phyloP scores from a whole-genome alignment of 2,329 filamentous ascomycete genomes.

The Epichloe typhina region DNA sequence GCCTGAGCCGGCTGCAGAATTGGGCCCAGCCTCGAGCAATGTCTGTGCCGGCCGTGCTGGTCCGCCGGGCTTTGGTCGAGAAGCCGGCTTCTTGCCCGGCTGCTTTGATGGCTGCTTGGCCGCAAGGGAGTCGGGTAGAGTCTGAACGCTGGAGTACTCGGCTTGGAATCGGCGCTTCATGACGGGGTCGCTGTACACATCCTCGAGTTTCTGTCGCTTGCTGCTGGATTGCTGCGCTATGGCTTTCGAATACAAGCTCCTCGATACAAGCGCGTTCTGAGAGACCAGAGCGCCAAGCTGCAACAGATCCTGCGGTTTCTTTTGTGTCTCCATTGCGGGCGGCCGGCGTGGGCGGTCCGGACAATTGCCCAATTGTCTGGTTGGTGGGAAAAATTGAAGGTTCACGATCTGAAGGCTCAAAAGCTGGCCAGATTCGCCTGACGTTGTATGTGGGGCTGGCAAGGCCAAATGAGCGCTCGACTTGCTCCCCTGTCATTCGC shows the following conservation, averaged over 20 bases:
- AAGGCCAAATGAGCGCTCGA: neutral
- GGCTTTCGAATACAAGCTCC: conserved; percentile 18
- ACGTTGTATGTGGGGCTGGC: conserved; percentile 14
- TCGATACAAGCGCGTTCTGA: conserved; percentile 21
- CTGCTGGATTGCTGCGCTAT: conserved; percentile 11
- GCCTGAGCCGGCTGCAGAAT: neutral
- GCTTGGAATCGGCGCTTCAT: conserved; percentile 41
- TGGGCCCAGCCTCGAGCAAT: conserved; percentile 23
- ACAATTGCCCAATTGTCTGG: neutral
- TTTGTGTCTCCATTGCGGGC: conserved; percentile 20
- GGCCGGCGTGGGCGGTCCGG: neutral
- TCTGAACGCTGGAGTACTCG: conserved; percentile 69
- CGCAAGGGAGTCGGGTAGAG: conserved; percentile 64
- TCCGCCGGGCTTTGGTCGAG: conserved; percentile 26
- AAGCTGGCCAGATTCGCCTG: neutral
- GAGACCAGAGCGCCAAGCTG: conserved; percentile 21
- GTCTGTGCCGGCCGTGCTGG: conserved; percentile 31
- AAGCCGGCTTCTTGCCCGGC: conserved; percentile 12
- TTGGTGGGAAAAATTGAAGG: conserved; percentile 7
- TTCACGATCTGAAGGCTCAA: neutral
- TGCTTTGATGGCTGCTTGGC: conserved; percentile 55
- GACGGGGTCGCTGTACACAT: conserved; percentile 20
- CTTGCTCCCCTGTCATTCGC: neutral
- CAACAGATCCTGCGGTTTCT: conserved; percentile 19
- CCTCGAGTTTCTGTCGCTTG: conserved; percentile 27